Evolutionary conservation across 2,329 filamentous ascomycete species (phyloP).

Genomic region (Clonostachys byssicola): DNA sequence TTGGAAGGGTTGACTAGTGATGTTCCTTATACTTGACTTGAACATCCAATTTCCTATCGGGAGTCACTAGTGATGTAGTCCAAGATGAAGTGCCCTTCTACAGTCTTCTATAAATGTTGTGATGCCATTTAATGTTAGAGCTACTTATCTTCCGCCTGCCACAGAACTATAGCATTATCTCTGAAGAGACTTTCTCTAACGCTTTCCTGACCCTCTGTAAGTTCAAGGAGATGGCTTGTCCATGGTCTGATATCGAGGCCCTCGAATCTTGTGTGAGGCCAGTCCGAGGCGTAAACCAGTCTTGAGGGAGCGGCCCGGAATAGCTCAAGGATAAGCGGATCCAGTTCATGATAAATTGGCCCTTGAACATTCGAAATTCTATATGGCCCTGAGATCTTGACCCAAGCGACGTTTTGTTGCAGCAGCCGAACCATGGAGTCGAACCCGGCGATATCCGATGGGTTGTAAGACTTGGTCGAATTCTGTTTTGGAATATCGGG

Average conservation of each 20-base stretch:
- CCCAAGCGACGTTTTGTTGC: constrained; percentile 38
- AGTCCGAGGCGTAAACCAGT: constrained; percentile 56
- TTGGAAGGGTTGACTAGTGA: too few species aligned
- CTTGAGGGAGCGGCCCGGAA: constrained; percentile 29
- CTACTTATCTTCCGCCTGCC: constrained; percentile 12
- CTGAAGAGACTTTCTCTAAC: constrained; percentile 47
- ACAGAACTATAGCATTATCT: constrained; percentile 49
- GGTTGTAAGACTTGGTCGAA: constrained; percentile 15
- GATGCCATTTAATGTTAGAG: too few species aligned
- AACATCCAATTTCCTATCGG: too few species aligned
- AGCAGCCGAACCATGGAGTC: constrained; percentile 39
- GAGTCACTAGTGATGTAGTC: too few species aligned
- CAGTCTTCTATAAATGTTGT: too few species aligned
- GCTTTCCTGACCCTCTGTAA: constrained; percentile 39
- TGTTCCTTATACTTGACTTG: too few species aligned
- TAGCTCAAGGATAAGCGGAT: constrained; percentile 40
- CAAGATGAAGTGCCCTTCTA: too few species aligned
- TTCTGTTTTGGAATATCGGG: constrained; percentile 19
- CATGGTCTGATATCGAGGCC: constrained; percentile 49
- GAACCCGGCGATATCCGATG: constrained; percentile 44
- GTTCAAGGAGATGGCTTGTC: constrained; percentile 46
- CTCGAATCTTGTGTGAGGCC: constrained; percentile 57
- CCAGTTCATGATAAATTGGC: constrained; percentile 23
- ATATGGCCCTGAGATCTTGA: constrained; percentile 55
- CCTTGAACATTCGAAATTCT: constrained; percentile 38